Evolutionary conservation across 176 grass and related monocot genomes (phyloP), one percentile per base, ranked within the genome.

Genomic region (Stipa capillata): DNA sequence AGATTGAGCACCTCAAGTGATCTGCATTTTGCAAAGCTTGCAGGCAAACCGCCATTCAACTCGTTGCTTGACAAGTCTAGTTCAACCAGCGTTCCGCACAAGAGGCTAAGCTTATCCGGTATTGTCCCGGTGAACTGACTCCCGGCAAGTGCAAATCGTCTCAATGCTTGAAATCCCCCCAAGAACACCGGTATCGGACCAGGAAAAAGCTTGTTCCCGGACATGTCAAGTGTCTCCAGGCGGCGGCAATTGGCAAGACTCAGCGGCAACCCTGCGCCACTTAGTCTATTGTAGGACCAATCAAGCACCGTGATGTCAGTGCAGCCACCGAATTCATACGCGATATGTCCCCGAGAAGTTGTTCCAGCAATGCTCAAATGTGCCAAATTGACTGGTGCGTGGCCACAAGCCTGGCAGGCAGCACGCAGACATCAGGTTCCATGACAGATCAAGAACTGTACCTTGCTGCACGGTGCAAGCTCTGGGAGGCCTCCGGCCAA

Each of bases 371-470:
- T 65, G 65, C 69, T 78, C 60, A 91, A 53, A 27, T 18, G 27
- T 66, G 75, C 77, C 76, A 91, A 53, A 68, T 65, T 69, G 28
- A 35, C 39, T 3, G 85, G 81, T 3, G 83, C 72, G n/a, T 40
- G 2, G 65, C 25, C 54, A 91, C 39, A 53, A 88, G 64, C 44
- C n/a, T 73, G 1, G 34, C 33, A 10, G 89, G 85, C 34, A 91
- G 74, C n/a, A 47, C 23, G 0, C 82, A 1, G 89, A 91, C 21
- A 91, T 69, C 13, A 65, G 43, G 69, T 91, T 91, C 51, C 79
- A 63, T 42, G 90, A 91, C 76, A 94, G 45, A n/a, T 94, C 92
- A 10, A 94, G 69, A 48, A 83, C 52, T 15, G 86, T n/a, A 94
- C 66, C 33, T 57, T 54, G 20, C 71, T 74, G 76, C 89, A 94